phyloP scores from a whole-genome alignment of 306 rosid genomes.

The Sphenostylis stenocarpa region DNA sequence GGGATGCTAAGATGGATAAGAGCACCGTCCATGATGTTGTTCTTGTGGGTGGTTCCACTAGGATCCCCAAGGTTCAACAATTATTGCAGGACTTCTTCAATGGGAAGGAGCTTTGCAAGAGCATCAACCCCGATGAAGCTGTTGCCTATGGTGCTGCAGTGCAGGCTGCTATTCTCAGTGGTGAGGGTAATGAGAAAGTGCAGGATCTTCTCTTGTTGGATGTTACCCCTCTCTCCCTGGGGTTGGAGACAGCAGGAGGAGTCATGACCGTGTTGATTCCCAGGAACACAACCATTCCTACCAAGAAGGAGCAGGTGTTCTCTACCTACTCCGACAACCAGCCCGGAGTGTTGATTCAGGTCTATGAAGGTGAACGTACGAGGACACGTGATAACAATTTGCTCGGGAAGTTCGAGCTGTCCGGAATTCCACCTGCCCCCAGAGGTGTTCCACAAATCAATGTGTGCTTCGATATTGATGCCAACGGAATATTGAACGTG shows the following conservation, averaged over 20 bases:
- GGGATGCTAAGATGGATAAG: constrained; percentile 64
- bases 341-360: constrained; percentile 63
- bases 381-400: constrained; percentile 62
- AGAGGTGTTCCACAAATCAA: constrained; percentile 61
- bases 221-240: constrained; percentile 55
- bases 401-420: constrained; percentile 56
- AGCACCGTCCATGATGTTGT: constrained; percentile 53
- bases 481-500: constrained; percentile 55
- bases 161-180: constrained; percentile 61
- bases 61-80: constrained; percentile 60
- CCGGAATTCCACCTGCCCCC: constrained; percentile 59
- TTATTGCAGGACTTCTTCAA: constrained; percentile 55
- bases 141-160: constrained; percentile 65
- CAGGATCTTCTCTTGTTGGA: constrained; percentile 58
- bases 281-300: constrained; percentile 57
- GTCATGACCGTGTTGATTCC: constrained; percentile 67
- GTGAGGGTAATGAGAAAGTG: constrained; percentile 58
- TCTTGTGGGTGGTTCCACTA: constrained; percentile 61
- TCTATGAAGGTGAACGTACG: constrained; percentile 53
- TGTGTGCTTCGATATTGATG: constrained; percentile 53
- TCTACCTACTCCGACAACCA: constrained; percentile 62
- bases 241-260: constrained; percentile 58
- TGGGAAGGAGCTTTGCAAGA: constrained; percentile 61
- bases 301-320: constrained; percentile 60
- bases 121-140: constrained; percentile 61